A percentile compares a stretch with the other conserved stretches of the same genome.
Evolutionary conservation across 1,284 basidiomycete species (phyloP).

Genomic region (Cryptococcus maquisensis): DNA sequence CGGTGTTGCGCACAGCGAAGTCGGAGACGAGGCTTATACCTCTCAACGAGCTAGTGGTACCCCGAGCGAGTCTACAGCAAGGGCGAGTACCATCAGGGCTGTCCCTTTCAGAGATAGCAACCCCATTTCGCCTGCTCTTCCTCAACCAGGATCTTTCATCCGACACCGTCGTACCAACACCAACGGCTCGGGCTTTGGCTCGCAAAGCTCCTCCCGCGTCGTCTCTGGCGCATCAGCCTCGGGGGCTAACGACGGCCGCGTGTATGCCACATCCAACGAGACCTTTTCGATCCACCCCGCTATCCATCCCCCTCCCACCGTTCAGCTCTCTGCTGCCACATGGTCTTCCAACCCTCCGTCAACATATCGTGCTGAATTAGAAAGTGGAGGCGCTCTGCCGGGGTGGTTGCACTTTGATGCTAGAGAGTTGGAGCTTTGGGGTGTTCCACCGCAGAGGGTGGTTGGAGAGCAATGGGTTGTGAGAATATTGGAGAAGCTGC

Average conservation of each 20-base stretch:
- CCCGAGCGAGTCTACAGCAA: constrained; percentile 6
- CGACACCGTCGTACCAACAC: constrained; percentile 22
- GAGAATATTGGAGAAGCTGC: constrained; percentile 38
- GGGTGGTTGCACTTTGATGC: constrained; percentile 46
- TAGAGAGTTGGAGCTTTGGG: constrained; percentile 45
- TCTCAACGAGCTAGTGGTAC: constrained; percentile 5
- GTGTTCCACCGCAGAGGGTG: constrained; percentile 33
- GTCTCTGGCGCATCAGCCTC: neutral
- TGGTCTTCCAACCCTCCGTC: constrained; percentile 43
- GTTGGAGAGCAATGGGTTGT: constrained; percentile 30
- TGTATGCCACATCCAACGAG: constrained; percentile 39
- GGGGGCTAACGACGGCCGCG: constrained; percentile 30
- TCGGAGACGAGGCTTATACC: constrained; percentile 6
- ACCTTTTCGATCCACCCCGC: constrained; percentile 46
- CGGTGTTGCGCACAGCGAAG: neutral
- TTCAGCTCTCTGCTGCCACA: constrained; percentile 41
- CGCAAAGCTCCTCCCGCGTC: constrained; percentile 8
- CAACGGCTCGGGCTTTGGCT: constrained; percentile 6
- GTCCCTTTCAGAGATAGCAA: constrained; percentile 22
- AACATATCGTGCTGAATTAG: constrained; percentile 41
- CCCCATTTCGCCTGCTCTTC: constrained; percentile 41
- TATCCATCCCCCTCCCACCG: constrained; percentile 43
- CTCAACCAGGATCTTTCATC: constrained; percentile 38
- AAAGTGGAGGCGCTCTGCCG: constrained; percentile 32
- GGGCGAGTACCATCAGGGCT: constrained; percentile 34